These are phyloP conservation scores for Botrytis cinerea DNA, from an alignment of 2,329 filamentous ascomycete genomes.

Conservation along the genomic window DNA sequence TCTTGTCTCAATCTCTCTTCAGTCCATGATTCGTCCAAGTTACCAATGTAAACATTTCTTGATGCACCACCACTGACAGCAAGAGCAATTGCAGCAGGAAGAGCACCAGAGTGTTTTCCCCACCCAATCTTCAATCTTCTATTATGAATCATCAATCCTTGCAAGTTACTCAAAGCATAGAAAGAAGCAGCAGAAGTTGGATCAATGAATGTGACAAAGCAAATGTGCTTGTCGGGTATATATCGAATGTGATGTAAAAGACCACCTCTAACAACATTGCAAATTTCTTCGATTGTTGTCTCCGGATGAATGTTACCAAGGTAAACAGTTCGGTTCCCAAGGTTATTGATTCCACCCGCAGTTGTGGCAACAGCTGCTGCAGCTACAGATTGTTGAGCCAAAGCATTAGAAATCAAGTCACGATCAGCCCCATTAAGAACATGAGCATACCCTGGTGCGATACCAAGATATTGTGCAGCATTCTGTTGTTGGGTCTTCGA, in stretches of 20 bases:
- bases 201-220: constrained; percentile 99
- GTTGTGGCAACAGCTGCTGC: constrained; percentile 95
- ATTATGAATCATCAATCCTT: constrained; percentile 99
- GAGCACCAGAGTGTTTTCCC: constrained; percentile 97
- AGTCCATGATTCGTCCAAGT: constrained; percentile 95
- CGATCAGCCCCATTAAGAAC: constrained; percentile 95
- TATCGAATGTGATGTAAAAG: constrained; percentile 97
- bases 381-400: constrained; percentile 96
- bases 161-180: constrained; percentile 94
- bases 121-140: constrained; percentile 96
- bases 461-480: constrained; percentile 94
- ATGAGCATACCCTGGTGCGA: constrained; percentile 93
- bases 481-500: constrained; percentile 99
- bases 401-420: constrained; percentile 91
- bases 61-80: constrained; percentile 96
- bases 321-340: constrained; percentile 97
- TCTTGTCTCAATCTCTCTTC: constrained; percentile 95
- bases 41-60: constrained; percentile 98
- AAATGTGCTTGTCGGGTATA: constrained; percentile 99
- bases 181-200: constrained; percentile 97
- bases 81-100: constrained; percentile 92
- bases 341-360: constrained; percentile 93
- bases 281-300: constrained; percentile 98
- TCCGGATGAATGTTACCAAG: constrained; percentile 98
- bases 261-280: constrained; percentile 95